phyloP scores from a whole-genome alignment of 345 rosid species.

The Citrus glauca region DNA sequence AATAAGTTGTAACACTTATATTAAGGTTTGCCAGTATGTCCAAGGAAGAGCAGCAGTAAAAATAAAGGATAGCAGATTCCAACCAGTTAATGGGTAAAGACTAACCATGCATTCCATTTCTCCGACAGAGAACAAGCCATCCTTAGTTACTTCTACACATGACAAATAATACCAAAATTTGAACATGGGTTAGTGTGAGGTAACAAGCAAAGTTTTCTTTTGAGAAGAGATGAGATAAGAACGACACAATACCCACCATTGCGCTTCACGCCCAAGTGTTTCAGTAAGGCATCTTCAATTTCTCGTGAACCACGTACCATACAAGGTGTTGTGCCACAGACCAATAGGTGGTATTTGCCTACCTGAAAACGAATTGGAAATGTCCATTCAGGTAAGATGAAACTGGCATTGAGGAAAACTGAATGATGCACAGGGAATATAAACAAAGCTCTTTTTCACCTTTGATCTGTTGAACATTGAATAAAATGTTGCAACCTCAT shows the following conservation, averaged over 20 bases:
- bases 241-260: constrained; percentile 49
- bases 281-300: constrained; percentile 77
- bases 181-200: background rate
- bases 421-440: constrained; percentile 2
- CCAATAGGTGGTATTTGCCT: constrained; percentile 92
- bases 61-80: background rate
- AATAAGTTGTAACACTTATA: background rate
- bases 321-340: constrained; percentile 99
- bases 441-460: constrained; percentile 36
- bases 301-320: constrained; percentile 94
- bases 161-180: constrained; percentile 6
- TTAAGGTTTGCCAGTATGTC: background rate
- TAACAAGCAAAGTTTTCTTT: background rate
- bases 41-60: background rate
- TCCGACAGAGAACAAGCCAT: constrained; percentile 97
- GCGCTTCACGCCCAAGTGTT: constrained; percentile 96
- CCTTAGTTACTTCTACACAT: constrained; percentile 86
- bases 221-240: background rate
- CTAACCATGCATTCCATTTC: constrained; percentile 99
- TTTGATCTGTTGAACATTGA: constrained; percentile 93
- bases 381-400: constrained; percentile 5
- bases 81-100: constrained; percentile 7
- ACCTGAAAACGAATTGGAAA: constrained; percentile 50
- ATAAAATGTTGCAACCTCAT: constrained; percentile 97
- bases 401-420: background rate